phyloP scores from a whole-genome alignment of 805 yeast species.

The Zygoascus tannicola region DNA sequence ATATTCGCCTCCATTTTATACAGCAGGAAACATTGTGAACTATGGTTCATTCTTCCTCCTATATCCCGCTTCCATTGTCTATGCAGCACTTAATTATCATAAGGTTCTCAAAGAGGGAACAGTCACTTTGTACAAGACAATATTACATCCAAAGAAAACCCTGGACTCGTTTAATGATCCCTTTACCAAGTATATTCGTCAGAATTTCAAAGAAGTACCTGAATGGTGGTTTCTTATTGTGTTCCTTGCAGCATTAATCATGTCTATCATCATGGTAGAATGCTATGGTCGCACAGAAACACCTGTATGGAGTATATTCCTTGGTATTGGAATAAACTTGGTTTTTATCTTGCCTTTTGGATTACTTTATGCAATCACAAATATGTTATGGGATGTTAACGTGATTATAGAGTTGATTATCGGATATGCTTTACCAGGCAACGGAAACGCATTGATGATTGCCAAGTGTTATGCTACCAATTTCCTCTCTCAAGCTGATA shows the following conservation, averaged over 20 bases:
- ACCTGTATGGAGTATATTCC: constrained; percentile 44
- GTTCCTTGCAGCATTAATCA: constrained; percentile 33
- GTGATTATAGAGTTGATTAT: constrained; percentile 55
- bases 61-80: constrained; percentile 46
- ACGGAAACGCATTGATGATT: constrained; percentile 47
- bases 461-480: constrained; percentile 53
- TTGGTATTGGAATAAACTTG: constrained; percentile 43
- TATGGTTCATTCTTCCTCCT: constrained; percentile 50
- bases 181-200: constrained; percentile 11
- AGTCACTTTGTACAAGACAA: neutral
- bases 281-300: constrained; percentile 12
- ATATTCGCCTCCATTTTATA: constrained; percentile 60
- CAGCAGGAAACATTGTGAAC: constrained; percentile 37
- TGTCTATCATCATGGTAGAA: constrained; percentile 8
- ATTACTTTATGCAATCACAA: constrained; percentile 51
- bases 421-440: constrained; percentile 57
- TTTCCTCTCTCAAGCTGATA: constrained; percentile 52
- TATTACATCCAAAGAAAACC: neutral
- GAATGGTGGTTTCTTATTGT: constrained; percentile 48
- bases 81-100: constrained; percentile 23
- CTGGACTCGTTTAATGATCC: constrained; percentile 11
- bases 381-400: constrained; percentile 45
- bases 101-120: constrained; percentile 24
- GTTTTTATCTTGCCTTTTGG: constrained; percentile 56
- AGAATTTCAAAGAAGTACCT: constrained; percentile 52